These are phyloP conservation scores for Elaeagnus macrophylla DNA, from an alignment of 306 rosid genomes.

Conservation along the genomic window DNA sequence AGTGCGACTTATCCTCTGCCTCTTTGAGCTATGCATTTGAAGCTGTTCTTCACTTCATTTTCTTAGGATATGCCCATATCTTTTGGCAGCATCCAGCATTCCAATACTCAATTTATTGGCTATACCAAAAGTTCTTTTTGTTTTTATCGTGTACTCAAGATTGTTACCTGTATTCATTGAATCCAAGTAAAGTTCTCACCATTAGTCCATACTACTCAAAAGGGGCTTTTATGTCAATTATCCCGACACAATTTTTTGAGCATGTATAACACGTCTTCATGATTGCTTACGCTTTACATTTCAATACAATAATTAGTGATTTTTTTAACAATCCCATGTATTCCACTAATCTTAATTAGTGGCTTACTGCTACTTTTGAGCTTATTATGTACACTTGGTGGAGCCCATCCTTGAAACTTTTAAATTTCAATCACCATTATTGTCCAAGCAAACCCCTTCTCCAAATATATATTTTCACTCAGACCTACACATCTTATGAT, in stretches of 20 bases:
- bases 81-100: not conserved
- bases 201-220: constrained; percentile 24
- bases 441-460: constrained; percentile 3
- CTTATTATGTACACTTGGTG: constrained; percentile 16
- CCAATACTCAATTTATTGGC: not conserved
- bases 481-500: no score
- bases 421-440: constrained; percentile 22
- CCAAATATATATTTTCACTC: not conserved
- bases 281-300: constrained; percentile 42
- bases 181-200: constrained; percentile 24
- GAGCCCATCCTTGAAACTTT: constrained; percentile 36
- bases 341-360: constrained; percentile 19
- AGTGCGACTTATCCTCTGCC: not conserved
- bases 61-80: not conserved
- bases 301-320: constrained; percentile 25
- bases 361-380: constrained; percentile 18
- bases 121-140: constrained; percentile 11
- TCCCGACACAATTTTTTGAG: constrained; percentile 47
- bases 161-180: constrained; percentile 33
- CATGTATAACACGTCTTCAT: constrained; percentile 57
- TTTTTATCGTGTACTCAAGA: constrained; percentile 12
- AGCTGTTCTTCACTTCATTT: not conserved
- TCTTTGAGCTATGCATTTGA: not conserved
- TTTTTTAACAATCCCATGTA: constrained; percentile 34
- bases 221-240: constrained; percentile 52